Conservation (phyloP, 148 eudicot genomes). For the Agrostemma githago region DNA sequence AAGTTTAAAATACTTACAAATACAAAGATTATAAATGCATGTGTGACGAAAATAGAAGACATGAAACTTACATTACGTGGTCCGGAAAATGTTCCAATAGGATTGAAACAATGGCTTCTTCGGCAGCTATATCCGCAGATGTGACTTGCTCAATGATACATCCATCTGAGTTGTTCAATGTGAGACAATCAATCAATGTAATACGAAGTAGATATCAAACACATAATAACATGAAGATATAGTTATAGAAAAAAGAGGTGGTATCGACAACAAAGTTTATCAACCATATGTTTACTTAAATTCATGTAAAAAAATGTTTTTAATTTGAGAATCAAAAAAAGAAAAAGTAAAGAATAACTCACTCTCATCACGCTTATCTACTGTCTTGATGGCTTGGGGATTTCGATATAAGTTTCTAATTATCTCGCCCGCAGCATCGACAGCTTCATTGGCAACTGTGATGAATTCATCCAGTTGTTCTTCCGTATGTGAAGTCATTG, state of each 20-base stretch:
- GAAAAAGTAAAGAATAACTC: too few species aligned
- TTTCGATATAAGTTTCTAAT: not conserved
- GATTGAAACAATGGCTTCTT: slow-evolving; percentile 14
- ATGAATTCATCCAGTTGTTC: not conserved
- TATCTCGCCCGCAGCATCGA: slow-evolving; percentile 6
- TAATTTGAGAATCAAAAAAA: too few species aligned
- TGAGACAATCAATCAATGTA: too few species aligned
- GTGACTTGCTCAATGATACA: slow-evolving; percentile 14
- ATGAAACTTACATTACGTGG: not conserved
- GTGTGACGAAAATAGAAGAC: too few species aligned
- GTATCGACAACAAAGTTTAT: too few species aligned
- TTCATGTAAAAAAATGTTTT: too few species aligned
- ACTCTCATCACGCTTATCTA: slow-evolving; percentile 9
- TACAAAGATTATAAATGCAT: too few species aligned
- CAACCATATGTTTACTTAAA: too few species aligned
- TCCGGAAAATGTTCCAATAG: not conserved
- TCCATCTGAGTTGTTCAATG: not conserved
- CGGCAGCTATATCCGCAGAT: slow-evolving; percentile 6
- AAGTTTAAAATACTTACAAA: too few species aligned
- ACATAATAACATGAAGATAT: too few species aligned
- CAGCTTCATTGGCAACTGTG: slow-evolving; percentile 10
- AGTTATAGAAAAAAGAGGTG: too few species aligned
- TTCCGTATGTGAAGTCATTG: not conserved
- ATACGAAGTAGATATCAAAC: too few species aligned
- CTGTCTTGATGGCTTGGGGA: not conserved